phyloP scores from a whole-genome alignment of 2,329 filamentous ascomycete genomes.

The Paecilomyces niveus region DNA sequence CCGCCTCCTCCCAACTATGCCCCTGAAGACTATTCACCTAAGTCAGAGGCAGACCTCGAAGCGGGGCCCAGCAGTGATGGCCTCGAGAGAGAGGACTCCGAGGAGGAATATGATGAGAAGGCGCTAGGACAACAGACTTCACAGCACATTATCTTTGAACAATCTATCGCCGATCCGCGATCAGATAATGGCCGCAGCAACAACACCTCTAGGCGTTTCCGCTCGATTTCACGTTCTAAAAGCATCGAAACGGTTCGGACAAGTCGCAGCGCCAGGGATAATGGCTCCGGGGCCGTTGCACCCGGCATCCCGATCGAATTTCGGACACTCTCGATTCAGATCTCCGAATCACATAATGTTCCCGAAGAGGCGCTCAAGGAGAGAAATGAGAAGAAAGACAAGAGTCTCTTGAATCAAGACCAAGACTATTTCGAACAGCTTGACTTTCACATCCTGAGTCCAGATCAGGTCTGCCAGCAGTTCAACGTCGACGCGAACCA shows the following conservation, averaged over 20 bases:
- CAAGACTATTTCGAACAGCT: slow-evolving; percentile 52
- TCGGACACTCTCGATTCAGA: slow-evolving; percentile 32
- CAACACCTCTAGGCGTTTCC: background rate
- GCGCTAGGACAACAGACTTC: background rate
- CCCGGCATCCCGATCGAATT: slow-evolving; percentile 28
- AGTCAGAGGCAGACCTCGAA: background rate
- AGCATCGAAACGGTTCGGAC: slow-evolving; percentile 8
- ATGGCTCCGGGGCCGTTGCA: slow-evolving; percentile 3
- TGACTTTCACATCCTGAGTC: slow-evolving; percentile 59
- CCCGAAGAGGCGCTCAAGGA: slow-evolving; percentile 18
- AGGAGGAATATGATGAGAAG: background rate
- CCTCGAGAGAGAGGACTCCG: background rate
- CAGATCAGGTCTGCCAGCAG: slow-evolving; percentile 52
- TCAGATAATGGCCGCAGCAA: background rate
- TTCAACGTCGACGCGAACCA: slow-evolving; percentile 51
- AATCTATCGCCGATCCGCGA: background rate
- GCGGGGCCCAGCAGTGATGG: background rate
- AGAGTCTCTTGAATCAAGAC: slow-evolving; percentile 31
- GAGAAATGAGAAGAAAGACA: slow-evolving; percentile 7
- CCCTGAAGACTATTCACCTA: background rate
- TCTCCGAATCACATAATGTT: slow-evolving; percentile 30
- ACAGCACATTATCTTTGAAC: background rate
- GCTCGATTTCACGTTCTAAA: slow-evolving; percentile 6
- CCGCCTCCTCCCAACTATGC: background rate
- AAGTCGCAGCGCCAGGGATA: slow-evolving; percentile 5